Evolutionary conservation across 352 stramenopile genomes (phyloP).

Genomic region (Lagenidium sp.): DNA sequence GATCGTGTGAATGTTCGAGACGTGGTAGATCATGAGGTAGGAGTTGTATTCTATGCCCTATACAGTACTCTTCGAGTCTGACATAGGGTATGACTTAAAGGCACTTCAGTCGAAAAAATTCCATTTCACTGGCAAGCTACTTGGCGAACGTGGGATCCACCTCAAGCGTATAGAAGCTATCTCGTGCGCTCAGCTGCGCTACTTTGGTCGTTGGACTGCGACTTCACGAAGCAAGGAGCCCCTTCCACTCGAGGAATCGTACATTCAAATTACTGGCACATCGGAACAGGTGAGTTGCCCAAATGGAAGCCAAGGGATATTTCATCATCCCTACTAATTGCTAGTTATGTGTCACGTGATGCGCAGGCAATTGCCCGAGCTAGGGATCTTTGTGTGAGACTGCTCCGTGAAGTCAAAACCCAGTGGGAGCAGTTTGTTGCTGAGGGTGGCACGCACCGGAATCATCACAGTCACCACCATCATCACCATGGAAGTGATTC

Average conservation of each 20-base stretch:
- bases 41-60: background rate
- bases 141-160: constrained; percentile 53
- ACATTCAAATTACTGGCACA: constrained; percentile 14
- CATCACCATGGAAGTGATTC: too few species aligned
- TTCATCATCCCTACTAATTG: too few species aligned
- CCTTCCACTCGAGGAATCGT: too few species aligned
- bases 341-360: too few species aligned
- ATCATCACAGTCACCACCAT: too few species aligned
- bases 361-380: too few species aligned
- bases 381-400: too few species aligned
- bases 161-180: constrained; percentile 54
- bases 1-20: constrained; percentile 1
- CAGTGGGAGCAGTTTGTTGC: too few species aligned
- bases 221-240: too few species aligned
- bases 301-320: too few species aligned
- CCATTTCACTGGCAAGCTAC: constrained; percentile 49
- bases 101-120: constrained; percentile 35
- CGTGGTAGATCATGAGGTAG: background rate
- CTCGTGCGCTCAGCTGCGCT: constrained; percentile 13
- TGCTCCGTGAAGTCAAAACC: too few species aligned
- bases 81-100: constrained; percentile 3
- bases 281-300: constrained; percentile 12
- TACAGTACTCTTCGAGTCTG: background rate
- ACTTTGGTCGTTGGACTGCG: constrained; percentile 21
- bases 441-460: too few species aligned